These are phyloP conservation scores for Pisolithus marmoratus DNA, from an alignment of 768 basidiomycete genomes.

Conservation along the genomic window DNA sequence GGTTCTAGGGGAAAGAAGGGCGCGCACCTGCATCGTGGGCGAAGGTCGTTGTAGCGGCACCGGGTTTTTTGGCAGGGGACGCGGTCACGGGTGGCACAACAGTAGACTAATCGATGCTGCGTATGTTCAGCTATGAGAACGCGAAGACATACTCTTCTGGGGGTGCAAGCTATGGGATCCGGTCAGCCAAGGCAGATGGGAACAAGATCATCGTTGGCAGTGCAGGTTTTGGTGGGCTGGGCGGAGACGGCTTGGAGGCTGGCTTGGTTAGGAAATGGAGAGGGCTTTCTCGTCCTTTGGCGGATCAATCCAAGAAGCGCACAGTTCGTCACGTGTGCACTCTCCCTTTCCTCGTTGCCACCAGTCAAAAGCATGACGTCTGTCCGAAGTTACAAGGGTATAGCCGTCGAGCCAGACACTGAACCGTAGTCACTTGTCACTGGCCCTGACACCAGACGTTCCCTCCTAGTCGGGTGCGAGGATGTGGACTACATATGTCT, in stretches of 20 bases:
- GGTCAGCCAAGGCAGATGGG: conserved; percentile 1
- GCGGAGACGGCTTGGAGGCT: conserved; percentile 3
- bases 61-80: conserved; percentile 1
- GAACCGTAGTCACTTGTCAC: no score
- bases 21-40: conserved; percentile 1
- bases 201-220: conserved; percentile 22
- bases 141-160: conserved; percentile 21
- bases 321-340: no score
- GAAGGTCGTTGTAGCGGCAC: conserved; percentile 3
- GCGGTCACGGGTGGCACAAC: conserved; percentile 16
- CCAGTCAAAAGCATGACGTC: no score
- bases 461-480: no score
- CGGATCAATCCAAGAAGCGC: no score
- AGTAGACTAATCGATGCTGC: conserved; percentile 40
- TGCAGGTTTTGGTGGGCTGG: not conserved
- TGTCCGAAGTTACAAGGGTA: no score
- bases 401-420: no score
- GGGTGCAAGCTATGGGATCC: conserved; percentile 19
- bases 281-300: no score
- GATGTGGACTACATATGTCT: no score
- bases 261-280: no score
- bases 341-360: no score
- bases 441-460: no score
- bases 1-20: not conserved
- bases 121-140: conserved; percentile 4